A percentile compares a stretch with the other conserved stretches of the same genome.
Evolutionary conservation across 768 basidiomycete species (phyloP).

Genomic region (Termitomyces sp.): DNA sequence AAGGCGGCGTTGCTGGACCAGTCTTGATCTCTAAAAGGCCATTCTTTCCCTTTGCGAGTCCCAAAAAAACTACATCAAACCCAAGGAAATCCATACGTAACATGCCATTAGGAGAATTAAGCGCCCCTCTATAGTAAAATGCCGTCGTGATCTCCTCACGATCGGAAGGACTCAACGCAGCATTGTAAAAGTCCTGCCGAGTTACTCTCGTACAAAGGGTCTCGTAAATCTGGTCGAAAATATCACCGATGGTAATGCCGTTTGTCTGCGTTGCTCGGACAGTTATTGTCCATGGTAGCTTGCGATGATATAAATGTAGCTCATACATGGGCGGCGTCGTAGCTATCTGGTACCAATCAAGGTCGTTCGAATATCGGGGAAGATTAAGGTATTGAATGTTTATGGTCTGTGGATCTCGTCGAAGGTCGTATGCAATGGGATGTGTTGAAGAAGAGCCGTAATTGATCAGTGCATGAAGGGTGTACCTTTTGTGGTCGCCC

Average conservation of each 20-base stretch:
- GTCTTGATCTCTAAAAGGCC: slow-evolving; percentile 32
- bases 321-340: slow-evolving; percentile 42
- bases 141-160: slow-evolving; percentile 36
- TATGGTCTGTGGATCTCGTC: slow-evolving; percentile 8
- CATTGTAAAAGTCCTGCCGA: slow-evolving; percentile 43
- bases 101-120: slow-evolving; percentile 28
- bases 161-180: slow-evolving; percentile 37
- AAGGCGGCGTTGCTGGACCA: background rate
- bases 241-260: slow-evolving; percentile 47
- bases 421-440: slow-evolving; percentile 15
- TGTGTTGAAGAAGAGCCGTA: slow-evolving; percentile 5
- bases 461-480: slow-evolving; percentile 10
- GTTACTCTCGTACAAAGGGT: slow-evolving; percentile 34
- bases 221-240: slow-evolving; percentile 40
- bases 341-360: slow-evolving; percentile 29
- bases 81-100: slow-evolving; percentile 49
- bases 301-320: slow-evolving; percentile 46
- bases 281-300: slow-evolving; percentile 53
- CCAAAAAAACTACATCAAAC: slow-evolving; percentile 34
- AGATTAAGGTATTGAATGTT: slow-evolving; percentile 14
- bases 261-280: slow-evolving; percentile 33
- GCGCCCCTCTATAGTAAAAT: slow-evolving; percentile 35
- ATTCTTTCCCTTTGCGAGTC: slow-evolving; percentile 22
- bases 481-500: background rate
- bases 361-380: slow-evolving; percentile 10